Evolutionary conservation across 768 basidiomycete species (phyloP).

Genomic region (Albatrellus ellisii): DNA sequence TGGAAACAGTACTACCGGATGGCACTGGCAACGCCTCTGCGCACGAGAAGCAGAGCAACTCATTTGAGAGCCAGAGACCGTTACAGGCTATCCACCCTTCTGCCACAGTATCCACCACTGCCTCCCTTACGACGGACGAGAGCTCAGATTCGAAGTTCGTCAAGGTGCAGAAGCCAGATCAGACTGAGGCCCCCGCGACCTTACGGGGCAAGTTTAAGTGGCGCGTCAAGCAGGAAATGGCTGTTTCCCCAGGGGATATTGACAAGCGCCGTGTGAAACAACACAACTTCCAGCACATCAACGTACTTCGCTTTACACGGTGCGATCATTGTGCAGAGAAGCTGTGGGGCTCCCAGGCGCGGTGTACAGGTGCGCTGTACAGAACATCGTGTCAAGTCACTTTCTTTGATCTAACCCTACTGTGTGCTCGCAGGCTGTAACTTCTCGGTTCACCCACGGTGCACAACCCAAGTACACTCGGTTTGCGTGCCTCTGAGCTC

Average conservation of each 20-base stretch:
- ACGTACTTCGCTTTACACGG: constrained; percentile 74
- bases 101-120: constrained; percentile 4
- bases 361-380: constrained; percentile 63
- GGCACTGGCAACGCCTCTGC: constrained; percentile 7
- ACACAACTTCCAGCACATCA: constrained; percentile 88
- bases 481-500: constrained; percentile 7
- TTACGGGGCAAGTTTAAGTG: constrained; percentile 29
- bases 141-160: constrained; percentile 27
- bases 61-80: constrained; percentile 5
- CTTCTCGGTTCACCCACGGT: constrained; percentile 13
- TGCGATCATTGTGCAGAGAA: constrained; percentile 97
- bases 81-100: background rate
- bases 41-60: constrained; percentile 1
- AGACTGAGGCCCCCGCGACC: constrained; percentile 31
- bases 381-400: background rate
- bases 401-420: background rate
- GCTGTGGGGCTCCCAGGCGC: constrained; percentile 95
- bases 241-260: constrained; percentile 14
- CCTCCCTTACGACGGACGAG: constrained; percentile 30
- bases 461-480: constrained; percentile 6
- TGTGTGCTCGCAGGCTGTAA: constrained; percentile 6
- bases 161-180: constrained; percentile 22
- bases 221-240: constrained; percentile 56
- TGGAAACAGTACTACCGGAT: too few relatives aligned
- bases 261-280: constrained; percentile 26